A percentile compares a stretch with the other conserved stretches of the same genome.
Conservation (phyloP, 768 basidiomycete species). For the Collybia sordida region DNA sequence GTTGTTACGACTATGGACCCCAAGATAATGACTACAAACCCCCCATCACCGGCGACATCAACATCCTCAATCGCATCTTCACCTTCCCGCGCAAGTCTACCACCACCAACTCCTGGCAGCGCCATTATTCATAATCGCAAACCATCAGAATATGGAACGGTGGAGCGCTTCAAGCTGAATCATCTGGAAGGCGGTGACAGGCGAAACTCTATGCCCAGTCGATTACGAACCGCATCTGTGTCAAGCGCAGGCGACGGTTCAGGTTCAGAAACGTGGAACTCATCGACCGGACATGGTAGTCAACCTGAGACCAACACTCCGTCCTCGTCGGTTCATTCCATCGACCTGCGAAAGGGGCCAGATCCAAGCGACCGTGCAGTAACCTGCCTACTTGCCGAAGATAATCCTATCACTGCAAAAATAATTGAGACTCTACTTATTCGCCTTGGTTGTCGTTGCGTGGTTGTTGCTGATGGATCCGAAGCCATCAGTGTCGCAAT, state of each 20-base stretch:
- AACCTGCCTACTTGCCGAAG: conserved; percentile 92
- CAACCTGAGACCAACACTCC: conserved; percentile 67
- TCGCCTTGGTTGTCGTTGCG: conserved; percentile 91
- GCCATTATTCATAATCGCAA: conserved; percentile 69
- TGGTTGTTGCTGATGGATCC: conserved; percentile 94
- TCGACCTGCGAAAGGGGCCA: conserved; percentile 73
- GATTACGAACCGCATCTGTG: conserved; percentile 82
- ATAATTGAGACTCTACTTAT: conserved; percentile 94
- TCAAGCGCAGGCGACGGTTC: conserved; percentile 81
- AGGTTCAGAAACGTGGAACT: conserved; percentile 71
- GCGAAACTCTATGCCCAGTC: conserved; percentile 83
- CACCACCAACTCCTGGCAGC: conserved; percentile 71
- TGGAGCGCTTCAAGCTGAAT: conserved; percentile 86
- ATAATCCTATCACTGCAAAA: conserved; percentile 97
- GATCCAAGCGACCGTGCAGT: conserved; percentile 87
- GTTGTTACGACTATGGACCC: conserved; percentile 71
- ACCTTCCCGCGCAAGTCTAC: conserved; percentile 72
- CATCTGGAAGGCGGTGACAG: conserved; percentile 78
- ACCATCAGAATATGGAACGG: conserved; percentile 85
- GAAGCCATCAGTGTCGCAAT: conserved; percentile 97
- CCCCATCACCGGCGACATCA: conserved; percentile 90
- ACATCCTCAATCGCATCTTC: conserved; percentile 91
- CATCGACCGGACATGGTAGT: conserved; percentile 52
- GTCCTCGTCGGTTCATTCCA: conserved; percentile 83
- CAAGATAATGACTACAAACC: conserved; percentile 65